Evolutionary conservation across 225 moss, liverwort and hornwort genomes (phyloP), one percentile per base, ranked within the genome.

Genomic region (Marchantia paleacea): DNA sequence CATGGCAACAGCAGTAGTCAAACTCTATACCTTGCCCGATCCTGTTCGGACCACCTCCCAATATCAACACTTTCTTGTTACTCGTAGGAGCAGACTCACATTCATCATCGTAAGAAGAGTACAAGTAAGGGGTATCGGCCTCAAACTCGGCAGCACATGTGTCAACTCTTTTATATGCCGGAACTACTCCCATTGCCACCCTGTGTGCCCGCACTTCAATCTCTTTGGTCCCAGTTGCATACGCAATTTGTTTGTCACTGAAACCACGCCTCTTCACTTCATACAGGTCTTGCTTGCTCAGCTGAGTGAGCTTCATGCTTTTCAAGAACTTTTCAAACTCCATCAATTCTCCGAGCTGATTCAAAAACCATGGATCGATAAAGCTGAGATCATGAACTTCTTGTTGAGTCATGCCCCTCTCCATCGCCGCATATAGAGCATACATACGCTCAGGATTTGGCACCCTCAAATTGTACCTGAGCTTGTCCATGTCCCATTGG

Each of bases 1-100:
- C 97, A 89, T 99, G 97, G 80, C 97, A 95, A 89, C 97, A 95
- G 69, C 97, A 99, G 74, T 99, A 99, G 83, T 99, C 97, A 22
- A 99, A 99, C 85, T 99, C 97, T 39, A 99, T 99, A 65, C 97
- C 97, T 81, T 99, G 97, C 10, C 97, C 97, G 13, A 99, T 99
- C 72, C 97, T 90, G 83, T 99, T 99, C 0, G 97, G 97, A 55
- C 97, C 97, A 83, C 97, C 97, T 80, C 97, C 97, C 67, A 99
- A 88, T 70, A 99, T 99, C 66, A 99, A 55, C 70, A 95, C 95
- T 72, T 99, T 99, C 86, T 91, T 99, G 68, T 85, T 87, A 63
- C 81, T 86, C 3, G 85, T 94, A 50, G 93, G 92, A 69, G 85
- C 83, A 55, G 97, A 85, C 80, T 97, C 97, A 80, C 94, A 94